Evolutionary conservation across 192 early-diverging fungal genomes (phyloP), one percentile per base, ranked within the genome.

Genomic region (Rhizoclosmatium globosum): DNA sequence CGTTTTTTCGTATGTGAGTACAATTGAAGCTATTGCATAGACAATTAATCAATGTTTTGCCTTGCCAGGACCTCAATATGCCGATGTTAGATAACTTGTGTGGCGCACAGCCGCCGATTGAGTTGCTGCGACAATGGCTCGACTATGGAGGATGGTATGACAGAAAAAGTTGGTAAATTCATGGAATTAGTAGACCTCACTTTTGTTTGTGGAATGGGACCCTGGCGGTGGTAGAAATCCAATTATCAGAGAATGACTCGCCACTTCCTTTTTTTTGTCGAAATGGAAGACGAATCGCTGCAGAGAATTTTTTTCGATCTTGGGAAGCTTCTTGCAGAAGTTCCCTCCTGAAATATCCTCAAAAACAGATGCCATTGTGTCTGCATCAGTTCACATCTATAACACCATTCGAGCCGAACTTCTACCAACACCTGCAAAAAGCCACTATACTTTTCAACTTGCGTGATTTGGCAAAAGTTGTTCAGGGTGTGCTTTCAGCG

Each of bases 371-470:
- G 56, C 85, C 17, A 82, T 91, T 41, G 88, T 91, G 31, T 42
- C 81, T 11, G 87, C 89, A 1, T 89, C 90, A 0, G 83, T 89
- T 69, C 47, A 68, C 45, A 89, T 91, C 48, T 91, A 91, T 80
- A 89, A 87, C 67, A 89, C 85, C 41, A 89, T 89, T 60, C 80
- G 87, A 9, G 79, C 83, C 3, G 87, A 87, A 71, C 82, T 91
- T 7, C 77, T 91, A 11, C 90, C 90, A 21, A 91, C 90, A 3
- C 90, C 90, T 0, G 84, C 86, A 68, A 91, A 91, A 62, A 90
- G 90, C 13, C 90, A 91, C 75, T 91, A 91, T 74, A 91, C 90
- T 1, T n/a, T 91, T 91, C 71, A 91, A 91, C 64, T 76, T 91
- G 81, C 77, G 90, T 46, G 90, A 91, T 88, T 81, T 90, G 13